Base-by-base conservation (phyloP, 345 rosid genomes). In the Rhodamnia argentea region DNA sequence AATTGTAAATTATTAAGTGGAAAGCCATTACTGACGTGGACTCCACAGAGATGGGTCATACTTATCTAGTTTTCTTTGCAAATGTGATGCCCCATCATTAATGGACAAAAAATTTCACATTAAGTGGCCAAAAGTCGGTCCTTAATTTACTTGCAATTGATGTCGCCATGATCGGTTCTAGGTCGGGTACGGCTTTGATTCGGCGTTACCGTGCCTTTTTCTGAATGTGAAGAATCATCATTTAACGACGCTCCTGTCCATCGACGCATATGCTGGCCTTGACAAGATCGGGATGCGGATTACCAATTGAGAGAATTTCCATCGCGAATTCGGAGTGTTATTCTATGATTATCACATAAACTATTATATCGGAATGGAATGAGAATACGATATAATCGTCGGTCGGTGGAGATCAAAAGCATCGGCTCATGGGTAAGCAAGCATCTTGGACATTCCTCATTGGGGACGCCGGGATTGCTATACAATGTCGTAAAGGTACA, bases 391-490 rank as follows among this genome's bases (percentile, higher is more conserved):
- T 70, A 20, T 32, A 37, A 37, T 70, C 26, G 9, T 70, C 47
- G 47, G 26, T 37, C 6, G 47, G 0, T 37, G 2, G 3, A 2
- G 78, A 70, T 37, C 47, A 84, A 29, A 53, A 23, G 54, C 51
- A 75, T 51, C 60, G 44, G 89, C 27, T 86, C 58, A 26, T 58
- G 86, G 85, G 87, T 86, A 58, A 86, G 89, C 84, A 62, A 88
- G 94, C 91, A 93, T 93, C 92, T 90, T 87, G 51, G 89, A 89
- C 85, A 89, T 87, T 92, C 86, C 87, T 87, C 70, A 70, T 76
- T 50, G 87, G 90, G 82, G 85, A 84, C 84, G 87, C 11, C 1
- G 47, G 78, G 47, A 20, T 54, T 74, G 83, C 89, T 86, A 88
- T 85, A 57, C 84, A 60, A 81, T 70, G 56, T 87, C 82, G 18